These are phyloP conservation scores for Schrenkiella parvula DNA, from an alignment of 345 rosid species.

Conservation along the genomic window DNA sequence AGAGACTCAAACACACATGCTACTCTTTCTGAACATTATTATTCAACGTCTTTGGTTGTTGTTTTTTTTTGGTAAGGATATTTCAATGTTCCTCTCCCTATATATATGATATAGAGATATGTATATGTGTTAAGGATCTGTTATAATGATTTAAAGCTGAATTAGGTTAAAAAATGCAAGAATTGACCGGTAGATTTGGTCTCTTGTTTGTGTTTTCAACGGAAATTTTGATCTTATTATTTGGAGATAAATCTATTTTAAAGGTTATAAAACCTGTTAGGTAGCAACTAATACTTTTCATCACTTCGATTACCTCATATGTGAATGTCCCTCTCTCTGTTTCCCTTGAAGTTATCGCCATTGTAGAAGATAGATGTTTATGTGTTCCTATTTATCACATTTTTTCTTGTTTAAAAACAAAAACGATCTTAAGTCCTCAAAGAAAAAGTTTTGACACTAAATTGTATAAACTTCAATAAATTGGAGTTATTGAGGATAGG, in stretches of 20 bases:
- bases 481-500: conserved; percentile 16
- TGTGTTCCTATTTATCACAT: background rate
- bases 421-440: background rate
- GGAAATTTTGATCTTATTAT: conserved; percentile 6
- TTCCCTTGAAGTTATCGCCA: background rate
- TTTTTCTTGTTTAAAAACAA: background rate
- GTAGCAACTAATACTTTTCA: conserved; percentile 33
- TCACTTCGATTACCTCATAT: conserved; percentile 13
- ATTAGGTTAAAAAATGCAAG: conserved; percentile 12
- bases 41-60: background rate
- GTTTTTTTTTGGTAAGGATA: background rate
- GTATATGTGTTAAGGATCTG: background rate
- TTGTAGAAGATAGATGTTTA: background rate
- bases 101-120: background rate
- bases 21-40: background rate
- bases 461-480: conserved; percentile 21
- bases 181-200: conserved; percentile 39
- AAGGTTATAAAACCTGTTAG: conserved; percentile 21
- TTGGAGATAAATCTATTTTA: conserved; percentile 7
- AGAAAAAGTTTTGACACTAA: background rate
- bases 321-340: background rate
- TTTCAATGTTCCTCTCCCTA: background rate
- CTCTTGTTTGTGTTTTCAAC: conserved; percentile 1
- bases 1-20: conserved; percentile 2
- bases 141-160: background rate